Evolutionary conservation across 495 filamentous ascomycete genomes (phyloP).

Genomic region (Umbilicaria muhlenbergii): DNA sequence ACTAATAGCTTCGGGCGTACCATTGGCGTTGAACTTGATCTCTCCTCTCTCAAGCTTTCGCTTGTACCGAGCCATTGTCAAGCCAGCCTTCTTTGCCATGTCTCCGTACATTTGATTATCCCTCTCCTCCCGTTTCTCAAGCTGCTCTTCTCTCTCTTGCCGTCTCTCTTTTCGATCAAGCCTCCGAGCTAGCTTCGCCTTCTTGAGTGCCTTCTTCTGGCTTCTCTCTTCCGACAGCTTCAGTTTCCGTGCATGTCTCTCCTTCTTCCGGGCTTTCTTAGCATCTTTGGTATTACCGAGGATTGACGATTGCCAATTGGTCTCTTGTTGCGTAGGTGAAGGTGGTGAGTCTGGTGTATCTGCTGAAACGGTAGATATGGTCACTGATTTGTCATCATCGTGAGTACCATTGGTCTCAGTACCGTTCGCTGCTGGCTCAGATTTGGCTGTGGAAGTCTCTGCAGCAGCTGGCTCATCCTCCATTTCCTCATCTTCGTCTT

Average conservation of each 20-base stretch:
- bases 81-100: constrained; percentile 43
- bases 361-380: constrained; percentile 15
- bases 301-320: constrained; percentile 19
- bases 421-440: background rate
- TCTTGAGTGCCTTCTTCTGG: constrained; percentile 28
- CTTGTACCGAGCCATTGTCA: constrained; percentile 54
- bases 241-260: constrained; percentile 14
- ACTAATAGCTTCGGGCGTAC: constrained; percentile 43
- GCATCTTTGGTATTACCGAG: constrained; percentile 17
- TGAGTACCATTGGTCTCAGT: background rate
- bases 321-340: constrained; percentile 15
- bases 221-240: constrained; percentile 27
- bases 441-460: too few relatives aligned
- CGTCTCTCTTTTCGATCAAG: constrained; percentile 23
- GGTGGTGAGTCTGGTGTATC: constrained; percentile 15
- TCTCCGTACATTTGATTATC: constrained; percentile 37
- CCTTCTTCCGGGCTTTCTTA: constrained; percentile 19
- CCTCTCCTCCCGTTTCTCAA: constrained; percentile 26
- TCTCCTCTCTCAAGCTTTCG: constrained; percentile 55
- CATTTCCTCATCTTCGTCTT: constrained; percentile 10
- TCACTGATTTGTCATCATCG: constrained; percentile 17
- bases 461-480: background rate
- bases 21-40: constrained; percentile 40
- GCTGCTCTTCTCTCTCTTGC: constrained; percentile 29
- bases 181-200: constrained; percentile 21